Base-by-base conservation (phyloP, 345 rosid genomes). In the Dipteronia dyeriana region DNA sequence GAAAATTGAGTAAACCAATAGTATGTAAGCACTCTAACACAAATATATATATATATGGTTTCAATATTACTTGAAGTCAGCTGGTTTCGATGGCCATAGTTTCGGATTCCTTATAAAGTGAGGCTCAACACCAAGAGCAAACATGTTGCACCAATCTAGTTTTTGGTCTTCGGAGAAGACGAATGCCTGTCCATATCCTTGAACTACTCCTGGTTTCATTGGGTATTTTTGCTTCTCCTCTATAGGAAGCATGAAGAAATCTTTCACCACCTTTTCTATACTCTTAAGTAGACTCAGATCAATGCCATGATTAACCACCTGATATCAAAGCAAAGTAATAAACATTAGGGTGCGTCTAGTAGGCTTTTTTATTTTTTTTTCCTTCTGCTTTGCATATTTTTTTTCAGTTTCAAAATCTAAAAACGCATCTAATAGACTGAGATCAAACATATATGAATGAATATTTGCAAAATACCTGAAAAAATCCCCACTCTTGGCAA, bases 121-220 rank as follows among this genome's bases (percentile, higher is more conserved):
- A 73, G 99, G 99, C 69, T 87, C 89, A 77, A 95, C 71, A 54
- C 98, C 98, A 72, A 95, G 98, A 29, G 98, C 97, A 79, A 91
- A 88, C 97, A 91, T 93, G 84, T 93, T 95, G 87, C 98, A 93
- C 99, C 99, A 95, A 76, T 95, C 99, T 64, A 95, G 87, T 82
- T 95, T 95, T 84, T 95, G 98, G 74, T 91, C 88, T 82, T 95
- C 97, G 0, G 98, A 91, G 88, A 95, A 93, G 17, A 93, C 90
- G 75, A 95, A 95, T 68, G 99, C 99, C 79, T 91, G 97, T 13
- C 99, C 99, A 66, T 95, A 93, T 47, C 98, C 98, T 75, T 95
- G 99, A 82, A 95, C 89, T 0, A 93, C 91, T 69, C 98, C 98
- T 38, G 97, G 94, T 69, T 80, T 85, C 98, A 95, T 93, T 11